phyloP scores from a whole-genome alignment of 257 asterid genomes.

The Scutellaria galericulata region DNA sequence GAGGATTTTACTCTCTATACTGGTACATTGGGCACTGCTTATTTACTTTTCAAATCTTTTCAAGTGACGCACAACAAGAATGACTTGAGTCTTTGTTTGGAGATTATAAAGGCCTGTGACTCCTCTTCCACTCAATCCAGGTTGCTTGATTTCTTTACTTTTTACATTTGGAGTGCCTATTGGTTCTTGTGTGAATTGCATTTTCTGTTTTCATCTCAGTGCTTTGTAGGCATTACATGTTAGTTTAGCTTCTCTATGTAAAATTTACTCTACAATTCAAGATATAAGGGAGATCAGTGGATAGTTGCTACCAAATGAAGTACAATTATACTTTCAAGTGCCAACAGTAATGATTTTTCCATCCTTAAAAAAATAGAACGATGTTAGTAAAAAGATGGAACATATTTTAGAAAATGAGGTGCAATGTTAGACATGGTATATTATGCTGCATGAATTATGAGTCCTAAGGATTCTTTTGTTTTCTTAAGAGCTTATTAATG shows the following conservation, averaged over 20 bases:
- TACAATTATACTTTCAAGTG: neutral
- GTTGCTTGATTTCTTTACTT: conserved; percentile 34
- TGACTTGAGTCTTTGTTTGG: conserved; percentile 62
- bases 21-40: conserved; percentile 73
- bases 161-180: neutral
- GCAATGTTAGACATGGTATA: neutral
- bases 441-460: conserved; percentile 4
- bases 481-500: neutral
- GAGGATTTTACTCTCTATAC: conserved; percentile 58
- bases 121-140: conserved; percentile 57
- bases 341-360: neutral
- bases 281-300: neutral
- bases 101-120: conserved; percentile 71
- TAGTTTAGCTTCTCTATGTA: neutral
- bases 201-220: neutral
- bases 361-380: neutral
- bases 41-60: conserved; percentile 64
- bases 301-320: conserved; percentile 3
- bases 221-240: neutral
- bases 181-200: conserved; percentile 6
- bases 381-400: neutral
- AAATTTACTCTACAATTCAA: neutral
- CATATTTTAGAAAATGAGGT: neutral
- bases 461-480: neutral
- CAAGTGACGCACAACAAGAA: conserved; percentile 57